Evolutionary conservation across 2,329 filamentous ascomycete species (phyloP), one percentile per base, ranked within the genome.

Genomic region (Ophiocordyceps camponoti-saundersi): DNA sequence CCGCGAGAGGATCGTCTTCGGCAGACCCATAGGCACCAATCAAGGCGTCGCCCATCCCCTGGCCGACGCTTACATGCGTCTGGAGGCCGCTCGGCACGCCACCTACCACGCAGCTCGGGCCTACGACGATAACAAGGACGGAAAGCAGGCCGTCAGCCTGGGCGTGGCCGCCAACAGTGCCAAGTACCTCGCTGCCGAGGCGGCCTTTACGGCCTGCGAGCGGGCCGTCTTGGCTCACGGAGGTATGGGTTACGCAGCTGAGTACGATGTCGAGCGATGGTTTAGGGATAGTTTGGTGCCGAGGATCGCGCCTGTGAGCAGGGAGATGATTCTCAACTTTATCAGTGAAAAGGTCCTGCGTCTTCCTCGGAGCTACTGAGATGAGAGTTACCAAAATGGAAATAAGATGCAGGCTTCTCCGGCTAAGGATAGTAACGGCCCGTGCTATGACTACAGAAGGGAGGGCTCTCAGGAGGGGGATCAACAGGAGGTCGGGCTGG

Each of bases 321-420:
- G 78, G 52, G 82, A 86, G 64, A 86, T 86, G 82, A 83, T 86
- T 46, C 65, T 84, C 67, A 86, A 85, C 53, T 85, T 78, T 58
- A 72, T 86, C 15, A 70, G 73, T 2, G 80, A 85, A 58, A 83
- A 75, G 62, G 80, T 77, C 0, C 61, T 86, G 13, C 65, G 70
- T 3, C 54, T 85, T 21, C 82, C 82, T 6, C 40, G 23, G 34
- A 44, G 42, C 13, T 44, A 47, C 22, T 46, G 41, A 43, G 41
- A 39, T 7, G 36, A 39, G 36, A 39, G 36, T 15, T 6, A 16
- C 11, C 13, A 13, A n/a, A 16, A 15, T 13, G 11, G 11, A 32
- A 30, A 30, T 30, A 12, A 30, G n/a, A n/a, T n/a, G n/a, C n/a
- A n/a, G n/a, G n/a, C n/a, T n/a, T n/a, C n/a, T n/a, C n/a, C n/a